Conservation (phyloP, 352 stramenopile genomes). For the Phytopythium vexans region DNA sequence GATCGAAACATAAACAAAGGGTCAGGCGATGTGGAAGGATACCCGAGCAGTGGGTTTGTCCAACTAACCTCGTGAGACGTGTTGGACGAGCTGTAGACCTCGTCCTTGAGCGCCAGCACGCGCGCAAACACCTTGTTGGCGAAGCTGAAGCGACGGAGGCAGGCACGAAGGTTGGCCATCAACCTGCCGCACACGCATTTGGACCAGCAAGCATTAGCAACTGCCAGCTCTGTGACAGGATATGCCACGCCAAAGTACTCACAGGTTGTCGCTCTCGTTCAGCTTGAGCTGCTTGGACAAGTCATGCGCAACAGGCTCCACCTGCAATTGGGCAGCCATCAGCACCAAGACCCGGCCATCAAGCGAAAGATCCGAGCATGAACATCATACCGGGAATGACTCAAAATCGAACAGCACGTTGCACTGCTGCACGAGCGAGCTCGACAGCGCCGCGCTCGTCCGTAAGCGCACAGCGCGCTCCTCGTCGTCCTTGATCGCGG, state of each 20-base stretch:
- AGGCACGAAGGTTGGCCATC: slow-evolving; percentile 62
- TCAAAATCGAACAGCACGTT: slow-evolving; percentile 81
- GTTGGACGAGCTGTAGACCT: slow-evolving; percentile 68
- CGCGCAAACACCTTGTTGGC: slow-evolving; percentile 71
- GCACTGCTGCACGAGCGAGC: slow-evolving; percentile 55
- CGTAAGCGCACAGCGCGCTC: slow-evolving; percentile 68
- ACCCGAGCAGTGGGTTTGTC: no score
- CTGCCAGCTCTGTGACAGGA: background rate
- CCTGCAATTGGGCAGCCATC: slow-evolving; percentile 19
- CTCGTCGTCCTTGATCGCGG: slow-evolving; percentile 45
- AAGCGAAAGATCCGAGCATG: slow-evolving; percentile 4
- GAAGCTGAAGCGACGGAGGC: slow-evolving; percentile 67
- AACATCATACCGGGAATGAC: slow-evolving; percentile 43
- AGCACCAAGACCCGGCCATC: background rate
- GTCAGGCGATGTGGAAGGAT: background rate
- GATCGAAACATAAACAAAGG: background rate
- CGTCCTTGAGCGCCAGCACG: slow-evolving; percentile 52
- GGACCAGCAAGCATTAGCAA: slow-evolving; percentile 1
- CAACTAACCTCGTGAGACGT: slow-evolving; percentile 46
- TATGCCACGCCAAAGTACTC: background rate
- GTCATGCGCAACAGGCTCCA: slow-evolving; percentile 50
- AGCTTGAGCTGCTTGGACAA: slow-evolving; percentile 53
- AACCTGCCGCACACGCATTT: slow-evolving; percentile 26
- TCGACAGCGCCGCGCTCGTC: slow-evolving; percentile 64
- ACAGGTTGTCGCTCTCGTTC: slow-evolving; percentile 44